Evolutionary conservation across 2,329 filamentous ascomycete genomes (phyloP).

Genomic region (Pseudocercospora cruenta): DNA sequence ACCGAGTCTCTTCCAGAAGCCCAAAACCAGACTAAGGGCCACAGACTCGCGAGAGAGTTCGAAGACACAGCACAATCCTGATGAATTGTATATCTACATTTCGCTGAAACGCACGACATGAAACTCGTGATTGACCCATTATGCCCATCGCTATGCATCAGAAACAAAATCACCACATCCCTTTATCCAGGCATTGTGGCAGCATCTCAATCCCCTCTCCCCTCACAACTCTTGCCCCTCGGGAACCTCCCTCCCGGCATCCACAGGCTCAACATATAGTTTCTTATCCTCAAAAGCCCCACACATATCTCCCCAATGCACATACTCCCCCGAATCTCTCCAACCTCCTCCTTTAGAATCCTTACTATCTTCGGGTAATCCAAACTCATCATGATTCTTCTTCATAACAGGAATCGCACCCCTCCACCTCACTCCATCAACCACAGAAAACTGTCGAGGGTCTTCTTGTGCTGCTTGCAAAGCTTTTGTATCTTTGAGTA

Average conservation of each 20-base stretch:
- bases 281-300: slow-evolving; percentile 18
- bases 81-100: neutral
- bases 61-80: neutral
- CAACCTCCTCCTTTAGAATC: slow-evolving; percentile 30
- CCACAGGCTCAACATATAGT: slow-evolving; percentile 17
- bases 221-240: slow-evolving; percentile 1
- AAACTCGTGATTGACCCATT: neutral
- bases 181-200: neutral
- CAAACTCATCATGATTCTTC: slow-evolving; percentile 1
- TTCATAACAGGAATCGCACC: slow-evolving; percentile 20
- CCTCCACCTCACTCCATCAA: slow-evolving; percentile 18
- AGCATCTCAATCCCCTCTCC: neutral
- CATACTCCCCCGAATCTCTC: slow-evolving; percentile 22
- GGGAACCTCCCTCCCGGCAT: slow-evolving; percentile 12
- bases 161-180: neutral
- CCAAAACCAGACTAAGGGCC: neutral
- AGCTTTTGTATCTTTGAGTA: slow-evolving; percentile 22
- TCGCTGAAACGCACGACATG: neutral
- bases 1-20: neutral
- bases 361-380: slow-evolving; percentile 1
- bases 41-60: neutral
- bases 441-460: slow-evolving; percentile 5
- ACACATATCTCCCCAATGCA: slow-evolving; percentile 27
- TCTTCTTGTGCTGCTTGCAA: neutral
- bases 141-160: slow-evolving; percentile 15